Evolutionary conservation across 2,329 filamentous ascomycete species (phyloP).

Genomic region (Fusarium torreyae): DNA sequence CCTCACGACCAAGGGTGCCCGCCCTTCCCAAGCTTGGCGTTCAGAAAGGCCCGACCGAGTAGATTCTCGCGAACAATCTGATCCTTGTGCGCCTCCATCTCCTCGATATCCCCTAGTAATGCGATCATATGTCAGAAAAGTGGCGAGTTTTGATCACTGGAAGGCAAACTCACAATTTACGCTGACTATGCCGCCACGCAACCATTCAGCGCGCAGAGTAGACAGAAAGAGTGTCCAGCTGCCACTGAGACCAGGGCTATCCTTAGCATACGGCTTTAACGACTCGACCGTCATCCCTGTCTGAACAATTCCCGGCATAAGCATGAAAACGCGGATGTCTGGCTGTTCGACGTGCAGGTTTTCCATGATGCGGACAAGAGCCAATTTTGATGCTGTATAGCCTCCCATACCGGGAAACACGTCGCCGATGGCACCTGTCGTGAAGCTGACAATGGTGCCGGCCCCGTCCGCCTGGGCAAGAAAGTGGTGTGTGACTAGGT

Average conservation of each 20-base stretch:
- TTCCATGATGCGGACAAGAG: background rate
- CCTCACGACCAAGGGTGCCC: background rate
- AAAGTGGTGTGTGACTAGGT: background rate
- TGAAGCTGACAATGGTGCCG: background rate
- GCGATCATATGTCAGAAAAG: background rate
- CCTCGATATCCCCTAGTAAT: background rate
- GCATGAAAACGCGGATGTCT: background rate
- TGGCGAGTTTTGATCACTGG: background rate
- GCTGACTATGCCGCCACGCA: background rate
- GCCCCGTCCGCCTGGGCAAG: background rate
- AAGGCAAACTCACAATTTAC: background rate
- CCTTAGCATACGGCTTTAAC: background rate
- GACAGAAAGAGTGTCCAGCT: background rate
- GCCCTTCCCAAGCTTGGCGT: background rate
- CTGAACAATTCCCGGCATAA: background rate
- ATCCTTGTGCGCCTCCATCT: background rate
- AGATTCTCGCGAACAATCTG: background rate
- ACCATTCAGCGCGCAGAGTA: background rate
- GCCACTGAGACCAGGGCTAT: background rate
- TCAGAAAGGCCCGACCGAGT: background rate
- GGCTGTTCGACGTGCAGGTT: background rate
- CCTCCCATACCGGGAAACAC: background rate
- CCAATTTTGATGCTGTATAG: background rate
- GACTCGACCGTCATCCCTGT: background rate
- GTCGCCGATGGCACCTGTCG: background rate